These are phyloP conservation scores for Clavaria fumosa DNA, from an alignment of 768 basidiomycete genomes.

Conservation along the genomic window DNA sequence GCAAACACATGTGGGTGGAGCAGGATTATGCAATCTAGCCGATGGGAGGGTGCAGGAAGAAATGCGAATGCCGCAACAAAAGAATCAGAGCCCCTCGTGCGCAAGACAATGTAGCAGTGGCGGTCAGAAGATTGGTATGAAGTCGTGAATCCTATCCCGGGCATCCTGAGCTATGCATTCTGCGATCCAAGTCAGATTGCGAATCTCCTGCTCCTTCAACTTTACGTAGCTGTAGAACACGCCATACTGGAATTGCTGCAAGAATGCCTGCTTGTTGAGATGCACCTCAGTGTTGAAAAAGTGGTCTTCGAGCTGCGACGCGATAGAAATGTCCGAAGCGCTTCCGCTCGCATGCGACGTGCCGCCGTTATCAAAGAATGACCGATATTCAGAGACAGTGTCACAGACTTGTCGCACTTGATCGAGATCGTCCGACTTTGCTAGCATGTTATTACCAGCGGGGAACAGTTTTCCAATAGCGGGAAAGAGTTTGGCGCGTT, in stretches of 20 bases:
- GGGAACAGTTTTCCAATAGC: conserved; percentile 88
- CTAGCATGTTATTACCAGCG: conserved; percentile 87
- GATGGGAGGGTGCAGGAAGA: too few species aligned
- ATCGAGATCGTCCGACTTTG: conserved; percentile 89
- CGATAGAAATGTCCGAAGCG: conserved; percentile 30
- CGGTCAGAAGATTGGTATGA: conserved; percentile 77
- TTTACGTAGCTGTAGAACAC: conserved; percentile 89
- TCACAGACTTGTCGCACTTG: conserved; percentile 83
- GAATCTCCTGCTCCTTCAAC: conserved; percentile 82
- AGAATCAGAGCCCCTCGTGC: too few species aligned
- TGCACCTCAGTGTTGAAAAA: conserved; percentile 93
- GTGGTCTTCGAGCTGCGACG: conserved; percentile 71
- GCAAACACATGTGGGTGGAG: too few species aligned
- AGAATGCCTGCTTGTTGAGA: conserved; percentile 85
- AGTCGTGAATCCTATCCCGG: conserved; percentile 88
- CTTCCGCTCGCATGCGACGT: conserved; percentile 20
- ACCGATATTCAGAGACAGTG: conserved; percentile 73
- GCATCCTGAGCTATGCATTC: conserved; percentile 98
- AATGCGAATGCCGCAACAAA: too few species aligned
- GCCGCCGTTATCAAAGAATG: conserved; percentile 63
- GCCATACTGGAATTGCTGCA: conserved; percentile 93
- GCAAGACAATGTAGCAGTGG: not conserved
- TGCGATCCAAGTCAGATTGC: conserved; percentile 86
- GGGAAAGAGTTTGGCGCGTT: conserved; percentile 88
- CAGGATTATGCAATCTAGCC: too few species aligned